A percentile compares a stretch with the other conserved stretches of the same genome.
These are phyloP conservation scores for Alternaria novae-zelandiae DNA, from an alignment of 2,329 filamentous ascomycete species.

Conservation along the genomic window DNA sequence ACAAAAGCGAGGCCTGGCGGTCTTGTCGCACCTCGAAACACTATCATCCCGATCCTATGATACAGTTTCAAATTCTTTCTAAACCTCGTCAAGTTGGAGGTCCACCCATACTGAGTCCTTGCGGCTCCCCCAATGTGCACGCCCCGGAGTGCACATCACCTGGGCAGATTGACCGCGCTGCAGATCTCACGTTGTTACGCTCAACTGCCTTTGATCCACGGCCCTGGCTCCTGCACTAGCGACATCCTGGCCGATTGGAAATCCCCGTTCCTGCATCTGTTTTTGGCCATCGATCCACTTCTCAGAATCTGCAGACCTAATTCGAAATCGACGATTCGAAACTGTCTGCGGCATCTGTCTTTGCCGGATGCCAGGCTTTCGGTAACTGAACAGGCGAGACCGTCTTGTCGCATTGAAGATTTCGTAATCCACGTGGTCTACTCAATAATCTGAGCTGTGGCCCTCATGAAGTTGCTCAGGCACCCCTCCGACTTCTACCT, in stretches of 20 bases:
- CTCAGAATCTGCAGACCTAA: constrained; percentile 6
- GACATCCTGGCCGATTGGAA: constrained; percentile 14
- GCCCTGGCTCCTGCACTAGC: constrained; percentile 17
- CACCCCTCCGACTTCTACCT: background rate
- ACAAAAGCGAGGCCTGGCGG: background rate
- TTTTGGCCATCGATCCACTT: constrained; percentile 2
- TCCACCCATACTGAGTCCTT: background rate
- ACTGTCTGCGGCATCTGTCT: constrained; percentile 33
- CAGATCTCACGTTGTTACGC: background rate
- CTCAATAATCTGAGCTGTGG: background rate
- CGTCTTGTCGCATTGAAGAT: constrained; percentile 12
- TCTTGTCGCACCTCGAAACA: background rate
- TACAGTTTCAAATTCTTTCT: background rate
- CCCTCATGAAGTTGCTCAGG: background rate
- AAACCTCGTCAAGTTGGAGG: background rate
- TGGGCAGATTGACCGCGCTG: background rate
- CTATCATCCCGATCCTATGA: background rate
- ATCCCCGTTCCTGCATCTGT: constrained; percentile 2
- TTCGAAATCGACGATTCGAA: constrained; percentile 18
- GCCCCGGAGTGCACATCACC: background rate
- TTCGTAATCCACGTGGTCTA: background rate
- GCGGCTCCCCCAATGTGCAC: background rate
- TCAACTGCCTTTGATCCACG: constrained; percentile 23
- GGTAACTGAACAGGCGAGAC: constrained; percentile 14
- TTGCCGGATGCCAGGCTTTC: constrained; percentile 21